These are phyloP conservation scores for Nitzschia putrida DNA, from an alignment of 108 stramenopile species.

Conservation along the genomic window DNA sequence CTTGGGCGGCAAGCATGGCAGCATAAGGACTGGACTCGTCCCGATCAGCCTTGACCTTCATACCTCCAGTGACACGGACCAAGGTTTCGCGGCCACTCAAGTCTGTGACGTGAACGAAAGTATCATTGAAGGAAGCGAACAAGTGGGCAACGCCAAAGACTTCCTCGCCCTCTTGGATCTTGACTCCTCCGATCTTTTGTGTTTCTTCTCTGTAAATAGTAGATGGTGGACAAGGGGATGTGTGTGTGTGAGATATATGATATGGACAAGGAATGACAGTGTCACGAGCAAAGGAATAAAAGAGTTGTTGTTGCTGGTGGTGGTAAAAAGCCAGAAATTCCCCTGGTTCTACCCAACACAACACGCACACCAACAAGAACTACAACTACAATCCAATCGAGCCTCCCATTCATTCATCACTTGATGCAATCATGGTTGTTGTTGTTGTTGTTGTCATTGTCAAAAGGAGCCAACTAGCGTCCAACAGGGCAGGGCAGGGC, in stretches of 20 bases:
- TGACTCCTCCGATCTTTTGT: conserved; percentile 52
- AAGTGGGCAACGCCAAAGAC: conserved; percentile 99
- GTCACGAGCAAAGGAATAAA: neutral
- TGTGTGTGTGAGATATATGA: neutral
- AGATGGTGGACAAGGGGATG: neutral
- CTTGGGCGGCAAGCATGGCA: conserved; percentile 99
- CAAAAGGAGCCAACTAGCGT: too few relatives aligned
- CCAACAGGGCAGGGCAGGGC: too few relatives aligned
- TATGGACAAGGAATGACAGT: neutral
- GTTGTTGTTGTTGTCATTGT: too few relatives aligned
- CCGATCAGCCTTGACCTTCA: conserved; percentile 99
- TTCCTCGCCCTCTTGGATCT: conserved; percentile 89
- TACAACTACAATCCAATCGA: too few relatives aligned
- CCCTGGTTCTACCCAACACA: too few relatives aligned
- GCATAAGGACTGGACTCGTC: conserved; percentile 99
- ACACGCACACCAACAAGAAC: too few relatives aligned
- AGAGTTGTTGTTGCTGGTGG: neutral
- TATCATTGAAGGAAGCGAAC: conserved; percentile 99
- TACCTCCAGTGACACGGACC: conserved; percentile 99
- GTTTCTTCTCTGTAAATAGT: conserved; percentile 16
- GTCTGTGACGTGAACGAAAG: conserved; percentile 99
- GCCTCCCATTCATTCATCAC: too few relatives aligned
- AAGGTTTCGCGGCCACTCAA: conserved; percentile 99
- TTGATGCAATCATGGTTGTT: too few relatives aligned
- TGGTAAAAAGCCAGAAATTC: neutral